Conservation (phyloP, 1,284 basidiomycete genomes). For the Ganoderma resinaceum region DNA sequence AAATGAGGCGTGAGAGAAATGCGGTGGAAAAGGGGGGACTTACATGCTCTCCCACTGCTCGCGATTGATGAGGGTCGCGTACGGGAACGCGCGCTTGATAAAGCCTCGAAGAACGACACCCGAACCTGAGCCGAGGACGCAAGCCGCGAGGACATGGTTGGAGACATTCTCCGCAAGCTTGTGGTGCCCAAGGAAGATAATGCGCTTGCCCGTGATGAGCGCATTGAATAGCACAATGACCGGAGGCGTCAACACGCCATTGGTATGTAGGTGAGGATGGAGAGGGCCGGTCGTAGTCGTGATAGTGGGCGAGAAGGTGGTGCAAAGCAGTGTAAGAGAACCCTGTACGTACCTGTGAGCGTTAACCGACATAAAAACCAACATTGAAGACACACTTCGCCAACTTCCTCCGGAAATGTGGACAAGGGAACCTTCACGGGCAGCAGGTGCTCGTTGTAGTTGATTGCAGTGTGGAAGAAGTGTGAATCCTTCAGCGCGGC, state of each 20-base stretch:
- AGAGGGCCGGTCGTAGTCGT: slow-evolving; percentile 75
- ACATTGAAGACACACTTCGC: slow-evolving; percentile 81
- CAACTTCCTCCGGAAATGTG: slow-evolving; percentile 93
- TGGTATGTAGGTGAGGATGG: slow-evolving; percentile 93
- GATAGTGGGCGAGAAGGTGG: slow-evolving; percentile 81
- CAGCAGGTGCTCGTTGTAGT: slow-evolving; percentile 79
- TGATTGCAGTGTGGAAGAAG: slow-evolving; percentile 87
- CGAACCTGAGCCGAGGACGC: slow-evolving; percentile 90
- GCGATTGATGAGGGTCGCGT: slow-evolving; percentile 88
- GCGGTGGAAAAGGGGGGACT: slow-evolving; percentile 39
- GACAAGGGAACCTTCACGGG: slow-evolving; percentile 89
- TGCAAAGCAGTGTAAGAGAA: slow-evolving; percentile 90
- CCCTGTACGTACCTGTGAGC: slow-evolving; percentile 60
- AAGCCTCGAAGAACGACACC: slow-evolving; percentile 87
- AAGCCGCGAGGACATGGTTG: slow-evolving; percentile 91
- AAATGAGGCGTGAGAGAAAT: background rate
- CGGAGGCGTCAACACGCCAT: slow-evolving; percentile 89
- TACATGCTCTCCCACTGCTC: slow-evolving; percentile 91
- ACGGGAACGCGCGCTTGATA: slow-evolving; percentile 91
- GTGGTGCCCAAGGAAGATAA: slow-evolving; percentile 92
- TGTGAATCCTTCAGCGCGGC: slow-evolving; percentile 87
- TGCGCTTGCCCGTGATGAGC: slow-evolving; percentile 90
- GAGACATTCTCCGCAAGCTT: slow-evolving; percentile 89
- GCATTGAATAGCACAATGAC: slow-evolving; percentile 97
- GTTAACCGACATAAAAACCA: background rate